Evolutionary conservation across 202 grass and related monocot species (phyloP).

Genomic region (Bolboschoenoplectus hybrid): DNA sequence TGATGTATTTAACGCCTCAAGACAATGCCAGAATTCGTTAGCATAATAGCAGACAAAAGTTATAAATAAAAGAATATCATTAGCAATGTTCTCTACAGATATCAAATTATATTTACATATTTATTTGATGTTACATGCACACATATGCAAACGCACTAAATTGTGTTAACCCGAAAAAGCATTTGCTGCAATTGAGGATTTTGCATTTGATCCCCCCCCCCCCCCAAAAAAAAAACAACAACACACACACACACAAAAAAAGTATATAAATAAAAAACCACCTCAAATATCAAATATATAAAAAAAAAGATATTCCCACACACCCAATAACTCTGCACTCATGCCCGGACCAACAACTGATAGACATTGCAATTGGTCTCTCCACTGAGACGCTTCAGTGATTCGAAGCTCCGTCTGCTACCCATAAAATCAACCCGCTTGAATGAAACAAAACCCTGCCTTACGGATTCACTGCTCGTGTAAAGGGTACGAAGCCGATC

Average conservation of each 20-base stretch:
- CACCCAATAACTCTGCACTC: slow-evolving; percentile 8
- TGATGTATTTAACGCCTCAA: background rate
- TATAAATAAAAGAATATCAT: slow-evolving; percentile 14
- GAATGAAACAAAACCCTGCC: slow-evolving; percentile 59
- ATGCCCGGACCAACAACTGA: slow-evolving; percentile 85
- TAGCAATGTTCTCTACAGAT: background rate
- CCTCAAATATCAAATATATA: background rate
- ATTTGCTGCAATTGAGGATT: slow-evolving; percentile 41
- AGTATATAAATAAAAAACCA: background rate
- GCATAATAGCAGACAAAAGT: background rate
- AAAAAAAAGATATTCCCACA: background rate
- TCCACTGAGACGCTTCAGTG: slow-evolving; percentile 71
- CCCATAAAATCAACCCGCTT: slow-evolving; percentile 90
- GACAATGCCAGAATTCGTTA: background rate
- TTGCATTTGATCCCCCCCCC: slow-evolving; percentile 1
- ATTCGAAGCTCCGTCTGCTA: slow-evolving; percentile 87
- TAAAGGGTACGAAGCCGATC: slow-evolving; percentile 81
- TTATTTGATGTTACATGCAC: slow-evolving; percentile 9
- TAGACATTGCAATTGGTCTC: slow-evolving; percentile 82
- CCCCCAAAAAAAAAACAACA: background rate
- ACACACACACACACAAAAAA: background rate
- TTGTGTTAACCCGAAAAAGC: slow-evolving; percentile 24
- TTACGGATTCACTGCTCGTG: slow-evolving; percentile 62
- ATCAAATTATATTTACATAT: slow-evolving; percentile 7
- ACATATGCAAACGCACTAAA: background rate